Evolutionary conservation across 805 yeast genomes (phyloP).

Genomic region (Monosporozyma aerobia): DNA sequence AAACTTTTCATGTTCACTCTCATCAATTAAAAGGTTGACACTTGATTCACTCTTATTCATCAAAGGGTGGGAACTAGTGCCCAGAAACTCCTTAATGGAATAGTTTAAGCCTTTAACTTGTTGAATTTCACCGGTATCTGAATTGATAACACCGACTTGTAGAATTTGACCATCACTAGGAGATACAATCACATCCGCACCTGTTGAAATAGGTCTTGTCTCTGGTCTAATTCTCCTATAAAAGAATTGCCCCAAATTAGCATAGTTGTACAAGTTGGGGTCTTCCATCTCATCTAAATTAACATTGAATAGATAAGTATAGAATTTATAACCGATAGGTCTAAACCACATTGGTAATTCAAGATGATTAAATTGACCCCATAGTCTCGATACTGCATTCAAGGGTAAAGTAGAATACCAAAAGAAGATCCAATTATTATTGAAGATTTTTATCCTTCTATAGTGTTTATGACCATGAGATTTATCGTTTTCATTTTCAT

Average conservation of each 20-base stretch:
- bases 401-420: conserved; percentile 86
- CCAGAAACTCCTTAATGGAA: conserved; percentile 79
- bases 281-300: conserved; percentile 84
- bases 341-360: conserved; percentile 84
- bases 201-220: conserved; percentile 63
- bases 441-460: conserved; percentile 29
- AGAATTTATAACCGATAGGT: conserved; percentile 68
- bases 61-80: conserved; percentile 37
- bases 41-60: conserved; percentile 24
- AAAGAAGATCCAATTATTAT: conserved; percentile 73
- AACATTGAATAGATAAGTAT: conserved; percentile 76
- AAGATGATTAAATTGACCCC: conserved; percentile 87
- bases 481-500: conserved; percentile 13
- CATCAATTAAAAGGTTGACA: conserved; percentile 30
- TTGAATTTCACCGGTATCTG: conserved; percentile 76
- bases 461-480: conserved; percentile 10
- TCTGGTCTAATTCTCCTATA: conserved; percentile 74
- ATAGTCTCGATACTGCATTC: conserved; percentile 79
- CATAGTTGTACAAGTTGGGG: conserved; percentile 63
- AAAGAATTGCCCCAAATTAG: conserved; percentile 83
- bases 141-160: conserved; percentile 65
- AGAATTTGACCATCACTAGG: conserved; percentile 92
- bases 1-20: conserved; percentile 53
- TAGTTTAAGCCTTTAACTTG: conserved; percentile 96
- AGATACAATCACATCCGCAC: conserved; percentile 54